phyloP scores from a whole-genome alignment of 441 rosid genomes.

The Erodium moschatum region DNA sequence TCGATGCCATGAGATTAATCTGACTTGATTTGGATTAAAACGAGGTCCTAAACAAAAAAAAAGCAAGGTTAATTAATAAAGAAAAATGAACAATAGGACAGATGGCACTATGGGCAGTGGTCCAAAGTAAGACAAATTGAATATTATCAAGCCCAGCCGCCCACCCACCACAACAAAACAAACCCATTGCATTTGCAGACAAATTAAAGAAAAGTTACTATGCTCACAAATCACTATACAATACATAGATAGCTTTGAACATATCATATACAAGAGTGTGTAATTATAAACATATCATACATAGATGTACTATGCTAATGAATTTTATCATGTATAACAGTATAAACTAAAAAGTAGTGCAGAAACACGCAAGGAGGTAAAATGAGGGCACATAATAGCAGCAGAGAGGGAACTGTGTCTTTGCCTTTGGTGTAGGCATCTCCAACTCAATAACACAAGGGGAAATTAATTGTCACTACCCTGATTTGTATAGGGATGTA shows the following conservation, averaged over 20 bases:
- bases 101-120: conserved; percentile 5
- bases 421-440: not conserved
- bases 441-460: not conserved
- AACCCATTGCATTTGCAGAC: not conserved
- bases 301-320: too few species aligned
- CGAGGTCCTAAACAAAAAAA: not conserved
- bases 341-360: not conserved
- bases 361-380: not conserved
- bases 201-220: not conserved
- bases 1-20: too few species aligned
- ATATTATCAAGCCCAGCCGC: not conserved
- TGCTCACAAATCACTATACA: not conserved
- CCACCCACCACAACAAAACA: not conserved
- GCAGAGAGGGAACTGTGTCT: not conserved
- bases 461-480: too few species aligned
- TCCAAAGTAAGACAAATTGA: conserved; percentile 7
- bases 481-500: too few species aligned
- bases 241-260: not conserved
- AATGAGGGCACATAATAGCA: not conserved
- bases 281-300: too few species aligned
- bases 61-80: not conserved
- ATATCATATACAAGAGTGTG: not conserved
- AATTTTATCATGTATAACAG: too few species aligned
- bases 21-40: not conserved
- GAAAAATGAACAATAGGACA: not conserved